Conservation (phyloP, 768 basidiomycete genomes). For the Rhodocollybia butyracea region DNA sequence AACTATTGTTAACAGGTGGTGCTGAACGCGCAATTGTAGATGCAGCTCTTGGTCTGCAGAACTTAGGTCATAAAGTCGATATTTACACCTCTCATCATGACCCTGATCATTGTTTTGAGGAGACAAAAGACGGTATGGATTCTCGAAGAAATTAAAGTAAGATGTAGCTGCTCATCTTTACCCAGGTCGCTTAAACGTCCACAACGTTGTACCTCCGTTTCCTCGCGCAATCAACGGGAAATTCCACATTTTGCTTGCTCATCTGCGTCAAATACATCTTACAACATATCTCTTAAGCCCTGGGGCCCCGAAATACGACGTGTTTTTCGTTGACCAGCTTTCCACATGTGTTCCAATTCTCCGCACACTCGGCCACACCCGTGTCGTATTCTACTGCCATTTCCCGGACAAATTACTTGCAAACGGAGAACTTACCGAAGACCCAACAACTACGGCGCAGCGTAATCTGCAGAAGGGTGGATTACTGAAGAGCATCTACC, state of each 20-base stretch:
- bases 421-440: slow-evolving; percentile 58
- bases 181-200: slow-evolving; percentile 76
- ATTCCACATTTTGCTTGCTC: slow-evolving; percentile 88
- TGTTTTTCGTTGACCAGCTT: slow-evolving; percentile 94
- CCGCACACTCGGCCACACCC: slow-evolving; percentile 58
- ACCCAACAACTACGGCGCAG: slow-evolving; percentile 36
- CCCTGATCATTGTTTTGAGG: slow-evolving; percentile 83
- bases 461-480: slow-evolving; percentile 30
- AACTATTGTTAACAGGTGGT: slow-evolving; percentile 57
- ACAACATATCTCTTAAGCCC: slow-evolving; percentile 57
- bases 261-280: slow-evolving; percentile 85
- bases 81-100: slow-evolving; percentile 96
- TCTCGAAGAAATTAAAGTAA: neutral
- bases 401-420: slow-evolving; percentile 94
- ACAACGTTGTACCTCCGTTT: slow-evolving; percentile 68
- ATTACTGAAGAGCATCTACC: slow-evolving; percentile 72
- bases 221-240: slow-evolving; percentile 78
- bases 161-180: neutral
- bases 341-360: slow-evolving; percentile 89
- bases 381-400: slow-evolving; percentile 96
- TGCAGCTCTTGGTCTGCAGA: slow-evolving; percentile 85
- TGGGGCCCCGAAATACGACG: slow-evolving; percentile 58
- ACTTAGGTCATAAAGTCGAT: slow-evolving; percentile 78
- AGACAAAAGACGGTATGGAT: slow-evolving; percentile 80
- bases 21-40: slow-evolving; percentile 96